Percentiles rank a stretch among this genome's conserved stretches.
phyloP scores from a whole-genome alignment of 495 filamentous ascomycete species.

The Halenospora varia region DNA sequence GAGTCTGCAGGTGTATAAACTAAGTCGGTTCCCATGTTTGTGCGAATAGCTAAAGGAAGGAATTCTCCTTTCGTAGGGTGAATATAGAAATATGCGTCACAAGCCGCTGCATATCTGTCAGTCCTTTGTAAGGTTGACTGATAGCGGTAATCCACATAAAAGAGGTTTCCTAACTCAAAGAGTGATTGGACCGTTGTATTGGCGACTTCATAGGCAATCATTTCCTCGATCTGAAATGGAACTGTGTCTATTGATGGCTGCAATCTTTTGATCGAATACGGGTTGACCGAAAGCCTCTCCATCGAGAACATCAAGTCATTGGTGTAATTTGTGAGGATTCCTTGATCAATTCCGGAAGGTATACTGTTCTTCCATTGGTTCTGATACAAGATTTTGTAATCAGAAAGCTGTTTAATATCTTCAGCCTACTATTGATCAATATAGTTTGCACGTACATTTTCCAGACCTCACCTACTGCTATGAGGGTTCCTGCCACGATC shows the following conservation, averaged over 20 bases:
- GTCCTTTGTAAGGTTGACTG: constrained; percentile 25
- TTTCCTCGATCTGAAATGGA: constrained; percentile 27
- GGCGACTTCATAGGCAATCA: constrained; percentile 21
- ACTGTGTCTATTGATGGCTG: constrained; percentile 27
- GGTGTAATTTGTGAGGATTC: constrained; percentile 34
- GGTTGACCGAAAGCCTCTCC: constrained; percentile 32
- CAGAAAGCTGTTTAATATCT: constrained; percentile 26
- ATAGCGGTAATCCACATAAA: constrained; percentile 30
- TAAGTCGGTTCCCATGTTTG: constrained; percentile 30
- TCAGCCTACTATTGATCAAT: constrained; percentile 15
- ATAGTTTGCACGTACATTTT: constrained; percentile 1
- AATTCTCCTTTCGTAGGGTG: constrained; percentile 28
- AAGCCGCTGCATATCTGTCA: constrained; percentile 28
- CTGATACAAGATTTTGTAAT: constrained; percentile 30
- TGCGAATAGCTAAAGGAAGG: constrained; percentile 34
- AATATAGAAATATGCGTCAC: constrained; percentile 35
- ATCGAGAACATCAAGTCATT: constrained; percentile 36
- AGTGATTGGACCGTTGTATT: constrained; percentile 22
- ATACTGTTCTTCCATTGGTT: constrained; percentile 30
- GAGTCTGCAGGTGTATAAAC: constrained; percentile 36
- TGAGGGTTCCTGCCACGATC: constrained; percentile 9
- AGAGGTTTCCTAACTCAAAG: constrained; percentile 26
- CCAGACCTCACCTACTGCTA: constrained; percentile 2
- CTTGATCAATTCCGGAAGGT: constrained; percentile 25
- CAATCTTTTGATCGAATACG: constrained; percentile 29